Percentiles rank a stretch among this genome's conserved stretches.
These are phyloP conservation scores for Barnettozyma hawaiiensis DNA, from an alignment of 1,139 yeast species.

Conservation along the genomic window DNA sequence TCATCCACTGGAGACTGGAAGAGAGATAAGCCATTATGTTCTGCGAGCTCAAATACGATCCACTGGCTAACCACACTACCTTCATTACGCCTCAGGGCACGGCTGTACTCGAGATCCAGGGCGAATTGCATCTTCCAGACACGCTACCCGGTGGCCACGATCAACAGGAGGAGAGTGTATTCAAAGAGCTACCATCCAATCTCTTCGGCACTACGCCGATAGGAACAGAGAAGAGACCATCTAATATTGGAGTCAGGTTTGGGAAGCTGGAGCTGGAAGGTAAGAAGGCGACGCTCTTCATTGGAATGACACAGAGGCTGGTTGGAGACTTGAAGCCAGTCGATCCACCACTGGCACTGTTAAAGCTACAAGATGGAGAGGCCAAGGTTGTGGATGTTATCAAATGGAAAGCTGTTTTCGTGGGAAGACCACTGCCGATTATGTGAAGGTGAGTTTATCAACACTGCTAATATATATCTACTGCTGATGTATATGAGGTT, in stretches of 20 bases:
- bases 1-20: no score
- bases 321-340: conserved; percentile 51
- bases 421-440: conserved; percentile 65
- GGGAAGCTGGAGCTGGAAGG: conserved; percentile 53
- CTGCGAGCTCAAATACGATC: conserved; percentile 1
- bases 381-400: conserved; percentile 56
- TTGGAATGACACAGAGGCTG: conserved; percentile 63
- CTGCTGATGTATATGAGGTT: no score
- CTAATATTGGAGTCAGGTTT: conserved; percentile 48
- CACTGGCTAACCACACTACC: conserved; percentile 18
- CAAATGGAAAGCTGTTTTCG: conserved; percentile 50
- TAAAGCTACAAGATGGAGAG: conserved; percentile 37
- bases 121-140: conserved; percentile 54
- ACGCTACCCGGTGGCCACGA: conserved; percentile 29
- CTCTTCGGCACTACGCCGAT: neutral
- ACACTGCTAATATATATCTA: no score
- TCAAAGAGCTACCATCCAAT: neutral
- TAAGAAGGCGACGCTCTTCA: conserved; percentile 48
- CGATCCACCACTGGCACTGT: conserved; percentile 56
- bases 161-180: neutral
- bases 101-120: conserved; percentile 63
- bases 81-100: conserved; percentile 53
- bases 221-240: conserved; percentile 28
- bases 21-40: neutral
- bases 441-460: conserved; percentile 38